Evolutionary conservation across 139 green algal genomes (phyloP), one percentile per base, ranked within the genome.

Genomic region (Auxenochlorella pyrenoidosa): DNA sequence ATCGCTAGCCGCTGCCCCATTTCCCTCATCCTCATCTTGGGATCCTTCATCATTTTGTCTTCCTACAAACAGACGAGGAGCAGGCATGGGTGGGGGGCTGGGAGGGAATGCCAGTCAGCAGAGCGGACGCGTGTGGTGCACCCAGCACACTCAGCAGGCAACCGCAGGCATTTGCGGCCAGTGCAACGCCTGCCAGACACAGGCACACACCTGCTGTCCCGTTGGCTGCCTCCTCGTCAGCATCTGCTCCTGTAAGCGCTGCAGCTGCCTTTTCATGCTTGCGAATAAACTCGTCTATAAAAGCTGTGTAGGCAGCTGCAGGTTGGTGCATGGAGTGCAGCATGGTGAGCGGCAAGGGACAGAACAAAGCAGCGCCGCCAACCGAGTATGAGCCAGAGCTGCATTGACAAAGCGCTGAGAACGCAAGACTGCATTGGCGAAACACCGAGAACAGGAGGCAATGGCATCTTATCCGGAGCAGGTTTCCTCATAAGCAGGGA

Each of bases 181-280:
- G 63, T 34, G 30, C 63, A 22, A 24, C 63, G 36, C 24, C 30
- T 24, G n/a, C 38, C 38, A 38, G 24, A 58, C 12, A 2, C 72
- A 80, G 38, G 36, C 54, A n/a, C n/a, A n/a, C n/a, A 75, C 40
- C n/a, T 15, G 40, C 40, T 32, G 41, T 28, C 38, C 66, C 63
- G 34, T 60, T n/a, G 2, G 24, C 63, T 0, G 26, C 5, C n/a
- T 54, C 36, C 40, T 24, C 32, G 6, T 75, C 79, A 12, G 19
- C 77, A 5, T 83, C 77, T 21, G 24, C 77, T 16, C 77, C 51
- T 13, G 28, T 60, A 1, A 30, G 38, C 40, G 28, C 80, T 30
- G n/a, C 65, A 12, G 43, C 82, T 30, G 6, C 65, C 66, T 86
- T 81, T 26, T 81, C 83, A 32, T 87, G 71, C 71, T 60, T 81